Evolutionary conservation across 371 early-diverging fungal genomes (phyloP), one percentile per base, ranked within the genome.

Genomic region (Gilbertella persicaria): DNA sequence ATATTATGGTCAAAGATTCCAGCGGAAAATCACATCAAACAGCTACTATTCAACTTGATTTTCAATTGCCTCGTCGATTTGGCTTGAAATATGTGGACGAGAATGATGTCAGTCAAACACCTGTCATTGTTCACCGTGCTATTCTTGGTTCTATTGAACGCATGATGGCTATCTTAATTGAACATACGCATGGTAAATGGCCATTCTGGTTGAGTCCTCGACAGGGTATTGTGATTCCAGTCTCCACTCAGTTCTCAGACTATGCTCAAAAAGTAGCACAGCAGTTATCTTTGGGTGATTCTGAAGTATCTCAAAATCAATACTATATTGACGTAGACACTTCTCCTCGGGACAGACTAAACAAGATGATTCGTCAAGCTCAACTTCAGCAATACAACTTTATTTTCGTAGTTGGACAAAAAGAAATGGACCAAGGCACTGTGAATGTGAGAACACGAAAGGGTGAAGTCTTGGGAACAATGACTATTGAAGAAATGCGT

Each of bases 161-260:
- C 19, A 91, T 97, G 88, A 85, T 97, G 80, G 99, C 93, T 17
- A 95, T 98, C 55, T 66, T 96, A 59, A 89, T 91, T 58, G 99
- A 98, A 67, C 88, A 92, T 57, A 93, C 87, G 43, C 88, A 78
- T 3, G 95, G 95, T 33, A 82, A 85, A 45, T 92, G 96, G 88
- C 99, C 99, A n/a, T 92, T 99, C 82, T 99, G 99, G 99, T 73
- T 99, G 14, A 91, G 92, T 25, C 99, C 99, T 16, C 87, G 97
- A 36, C 99, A 99, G 74, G 87, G 93, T 16, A 82, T 91, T 54
- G 87, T 99, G 25, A 85, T 99, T 20, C 97, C 97, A 1, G 90
- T 93, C 13, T 76, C 73, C 9, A 66, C 74, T 2, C 71, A 63
- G n/a, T 75, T 76, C 46, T 40, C 66, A 13, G 78, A 76, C 5